Conservation (phyloP, 129 eudicot genomes). For the Chrysanthemum lavandulifolium region DNA sequence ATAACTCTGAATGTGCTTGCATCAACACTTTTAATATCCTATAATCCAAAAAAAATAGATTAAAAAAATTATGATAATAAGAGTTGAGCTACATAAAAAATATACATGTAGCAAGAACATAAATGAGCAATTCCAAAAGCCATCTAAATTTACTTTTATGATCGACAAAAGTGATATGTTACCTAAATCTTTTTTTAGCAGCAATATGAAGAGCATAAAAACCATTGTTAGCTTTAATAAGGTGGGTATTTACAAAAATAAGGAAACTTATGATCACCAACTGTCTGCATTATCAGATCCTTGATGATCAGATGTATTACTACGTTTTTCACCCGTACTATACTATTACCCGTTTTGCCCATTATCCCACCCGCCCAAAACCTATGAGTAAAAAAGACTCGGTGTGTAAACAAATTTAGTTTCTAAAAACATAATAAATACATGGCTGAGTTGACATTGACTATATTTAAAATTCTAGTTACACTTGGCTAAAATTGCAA, state of each 20-base stretch:
- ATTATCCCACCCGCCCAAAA: conserved; percentile 24
- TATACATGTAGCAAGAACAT: too few species aligned
- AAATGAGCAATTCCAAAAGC: too few species aligned
- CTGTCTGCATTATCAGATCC: too few species aligned
- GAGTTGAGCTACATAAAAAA: too few species aligned
- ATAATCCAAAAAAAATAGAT: conserved; percentile 8
- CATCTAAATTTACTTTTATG: background rate
- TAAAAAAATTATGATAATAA: background rate
- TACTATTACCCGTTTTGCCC: background rate
- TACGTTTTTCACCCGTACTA: background rate
- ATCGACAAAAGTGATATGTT: background rate
- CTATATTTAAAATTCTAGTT: too few species aligned
- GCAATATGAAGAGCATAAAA: conserved; percentile 96
- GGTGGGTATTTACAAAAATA: too few species aligned
- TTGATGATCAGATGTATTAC: too few species aligned
- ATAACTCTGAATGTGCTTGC: conserved; percentile 26
- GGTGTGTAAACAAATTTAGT: background rate
- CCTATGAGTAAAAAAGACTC: conserved; percentile 33
- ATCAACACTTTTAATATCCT: conserved; percentile 66
- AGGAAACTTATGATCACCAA: too few species aligned
- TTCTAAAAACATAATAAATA: background rate
- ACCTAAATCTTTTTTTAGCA: conserved; percentile 96
- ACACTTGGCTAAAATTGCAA: background rate
- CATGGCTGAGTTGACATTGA: background rate
- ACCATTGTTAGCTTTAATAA: conserved; percentile 25